These are phyloP conservation scores for Claviceps citrina DNA, from an alignment of 2,329 filamentous ascomycete genomes.

Conservation along the genomic window DNA sequence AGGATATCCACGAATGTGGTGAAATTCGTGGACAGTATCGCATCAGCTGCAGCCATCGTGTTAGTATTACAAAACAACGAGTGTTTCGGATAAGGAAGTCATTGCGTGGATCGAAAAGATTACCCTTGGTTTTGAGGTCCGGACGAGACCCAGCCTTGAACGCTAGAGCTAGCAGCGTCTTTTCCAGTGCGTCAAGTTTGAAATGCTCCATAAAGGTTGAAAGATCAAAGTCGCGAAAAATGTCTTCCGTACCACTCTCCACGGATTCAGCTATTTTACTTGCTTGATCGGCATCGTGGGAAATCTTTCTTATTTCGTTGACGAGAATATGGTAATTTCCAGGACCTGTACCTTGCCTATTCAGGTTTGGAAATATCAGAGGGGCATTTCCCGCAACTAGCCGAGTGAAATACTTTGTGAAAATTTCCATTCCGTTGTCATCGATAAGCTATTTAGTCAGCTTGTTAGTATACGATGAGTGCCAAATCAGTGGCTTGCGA, in stretches of 20 bases:
- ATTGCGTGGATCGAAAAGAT: constrained; percentile 6
- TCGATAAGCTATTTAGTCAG: constrained; percentile 56
- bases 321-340: constrained; percentile 74
- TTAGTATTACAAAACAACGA: constrained; percentile 10
- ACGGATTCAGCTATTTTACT: constrained; percentile 86
- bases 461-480: constrained; percentile 9
- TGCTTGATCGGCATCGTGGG: constrained; percentile 65
- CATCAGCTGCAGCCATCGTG: constrained; percentile 49
- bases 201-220: constrained; percentile 93
- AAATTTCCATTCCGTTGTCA: constrained; percentile 98
- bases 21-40: constrained; percentile 72
- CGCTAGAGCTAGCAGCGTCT: constrained; percentile 73
- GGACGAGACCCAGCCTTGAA: constrained; percentile 70
- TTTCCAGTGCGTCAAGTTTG: constrained; percentile 75
- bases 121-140: constrained; percentile 83
- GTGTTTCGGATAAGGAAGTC: background rate
- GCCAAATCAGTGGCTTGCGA: background rate
- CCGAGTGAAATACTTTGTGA: constrained; percentile 86
- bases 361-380: constrained; percentile 74
- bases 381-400: constrained; percentile 80
- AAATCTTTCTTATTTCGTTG: constrained; percentile 74
- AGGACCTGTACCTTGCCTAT: constrained; percentile 55
- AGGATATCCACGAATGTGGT: constrained; percentile 63
- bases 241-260: constrained; percentile 76
- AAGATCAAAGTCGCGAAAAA: constrained; percentile 94